phyloP scores from a whole-genome alignment of 176 grass and related monocot species.

The Cenchrus purpureus region DNA sequence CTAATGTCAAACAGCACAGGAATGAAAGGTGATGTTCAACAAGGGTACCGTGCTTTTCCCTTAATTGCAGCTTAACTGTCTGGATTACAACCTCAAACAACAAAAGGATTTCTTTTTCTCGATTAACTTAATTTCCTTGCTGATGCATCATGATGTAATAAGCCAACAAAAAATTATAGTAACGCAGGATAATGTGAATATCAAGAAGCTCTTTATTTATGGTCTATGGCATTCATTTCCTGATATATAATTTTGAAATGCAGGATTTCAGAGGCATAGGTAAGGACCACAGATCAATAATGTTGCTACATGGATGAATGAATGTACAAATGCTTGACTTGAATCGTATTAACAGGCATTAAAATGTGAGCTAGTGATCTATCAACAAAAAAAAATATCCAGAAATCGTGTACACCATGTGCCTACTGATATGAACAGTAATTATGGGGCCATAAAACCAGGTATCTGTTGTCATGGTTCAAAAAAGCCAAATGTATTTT shows the following conservation, averaged over 20 bases:
- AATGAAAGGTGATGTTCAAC: neutral
- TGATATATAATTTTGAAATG: conserved; percentile 15
- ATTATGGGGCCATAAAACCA: neutral
- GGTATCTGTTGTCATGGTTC: neutral
- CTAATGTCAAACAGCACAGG: conserved; percentile 11
- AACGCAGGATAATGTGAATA: neutral
- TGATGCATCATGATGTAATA: neutral
- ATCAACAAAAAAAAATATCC: conserved; percentile 6
- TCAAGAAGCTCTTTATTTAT: conserved; percentile 1
- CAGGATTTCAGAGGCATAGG: neutral
- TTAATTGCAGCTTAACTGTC: conserved; percentile 18
- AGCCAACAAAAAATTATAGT: neutral
- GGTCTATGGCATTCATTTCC: conserved; percentile 14
- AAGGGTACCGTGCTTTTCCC: neutral
- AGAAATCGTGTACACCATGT: neutral
- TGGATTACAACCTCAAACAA: neutral
- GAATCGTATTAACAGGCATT: neutral
- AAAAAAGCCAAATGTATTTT: neutral
- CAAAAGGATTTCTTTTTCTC: neutral
- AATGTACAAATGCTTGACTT: neutral
- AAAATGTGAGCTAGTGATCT: neutral
- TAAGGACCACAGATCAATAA: conserved; percentile 14
- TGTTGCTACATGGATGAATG: neutral
- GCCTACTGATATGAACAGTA: neutral
- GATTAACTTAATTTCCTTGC: neutral